Percentiles rank a stretch among this genome's conserved stretches.
Conservation (phyloP, 257 asterid genomes). For the Apocynum venetum region DNA sequence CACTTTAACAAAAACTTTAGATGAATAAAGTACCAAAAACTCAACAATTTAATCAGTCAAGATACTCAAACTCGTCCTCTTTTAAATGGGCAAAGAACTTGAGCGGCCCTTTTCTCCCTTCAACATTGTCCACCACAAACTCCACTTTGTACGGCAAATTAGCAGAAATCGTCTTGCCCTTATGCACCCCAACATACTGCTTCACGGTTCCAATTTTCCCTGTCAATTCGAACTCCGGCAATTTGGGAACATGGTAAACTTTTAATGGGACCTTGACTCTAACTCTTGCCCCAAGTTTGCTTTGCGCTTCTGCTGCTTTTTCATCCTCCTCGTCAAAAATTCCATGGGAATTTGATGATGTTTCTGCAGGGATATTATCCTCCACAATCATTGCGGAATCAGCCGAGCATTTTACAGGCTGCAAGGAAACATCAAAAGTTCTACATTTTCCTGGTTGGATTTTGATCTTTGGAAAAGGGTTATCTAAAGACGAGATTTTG, state of each 20-base stretch:
- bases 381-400: slow-evolving; percentile 33
- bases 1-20: slow-evolving; percentile 11
- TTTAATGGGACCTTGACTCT: slow-evolving; percentile 67
- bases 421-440: slow-evolving; percentile 9
- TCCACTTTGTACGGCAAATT: slow-evolving; percentile 84
- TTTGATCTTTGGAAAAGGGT: slow-evolving; percentile 23
- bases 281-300: slow-evolving; percentile 49
- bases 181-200: slow-evolving; percentile 69
- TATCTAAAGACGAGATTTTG: slow-evolving; percentile 20
- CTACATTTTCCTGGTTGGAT: slow-evolving; percentile 4
- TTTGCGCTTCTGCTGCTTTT: slow-evolving; percentile 27
- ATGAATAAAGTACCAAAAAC: not conserved
- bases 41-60: slow-evolving; percentile 44
- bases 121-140: slow-evolving; percentile 46
- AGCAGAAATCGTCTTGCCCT: slow-evolving; percentile 76
- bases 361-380: slow-evolving; percentile 17
- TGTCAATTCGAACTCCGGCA: slow-evolving; percentile 58
- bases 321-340: slow-evolving; percentile 26
- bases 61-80: slow-evolving; percentile 93
- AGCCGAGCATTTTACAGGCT: slow-evolving; percentile 15
- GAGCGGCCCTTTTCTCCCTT: slow-evolving; percentile 63
- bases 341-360: slow-evolving; percentile 16
- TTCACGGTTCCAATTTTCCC: slow-evolving; percentile 66
- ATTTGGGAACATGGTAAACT: slow-evolving; percentile 82
- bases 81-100: slow-evolving; percentile 71